A percentile compares a stretch with the other conserved stretches of the same genome.
These are phyloP conservation scores for Euphrasia arctica DNA, from an alignment of 305 asterid genomes.

Conservation along the genomic window DNA sequence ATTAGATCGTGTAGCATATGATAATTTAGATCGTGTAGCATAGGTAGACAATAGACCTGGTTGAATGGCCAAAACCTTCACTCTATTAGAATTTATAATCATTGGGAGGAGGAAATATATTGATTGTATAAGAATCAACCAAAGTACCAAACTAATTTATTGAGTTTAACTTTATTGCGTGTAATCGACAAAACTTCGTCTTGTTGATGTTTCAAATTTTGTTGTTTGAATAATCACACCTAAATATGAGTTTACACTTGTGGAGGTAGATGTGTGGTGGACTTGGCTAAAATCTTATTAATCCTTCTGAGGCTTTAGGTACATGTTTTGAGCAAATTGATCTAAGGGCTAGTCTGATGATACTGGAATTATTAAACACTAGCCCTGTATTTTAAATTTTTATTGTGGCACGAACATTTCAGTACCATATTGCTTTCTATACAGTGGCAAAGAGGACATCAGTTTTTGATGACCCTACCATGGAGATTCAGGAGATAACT, in stretches of 20 bases:
- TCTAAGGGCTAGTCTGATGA: too few species aligned
- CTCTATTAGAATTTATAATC: too few species aligned
- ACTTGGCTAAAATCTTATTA: too few species aligned
- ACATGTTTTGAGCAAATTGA: too few species aligned
- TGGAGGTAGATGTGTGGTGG: too few species aligned
- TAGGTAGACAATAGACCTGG: too few species aligned
- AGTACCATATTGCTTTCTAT: conserved; percentile 17
- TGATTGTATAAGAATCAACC: conserved; percentile 2
- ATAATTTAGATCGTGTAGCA: neutral
- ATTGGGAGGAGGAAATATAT: conserved; percentile 9
- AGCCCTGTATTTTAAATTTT: neutral
- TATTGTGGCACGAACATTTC: conserved; percentile 18
- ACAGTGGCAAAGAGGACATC: conserved; percentile 90
- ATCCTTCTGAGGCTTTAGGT: too few species aligned
- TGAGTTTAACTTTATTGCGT: conserved; percentile 13
- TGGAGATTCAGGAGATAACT: conserved; percentile 86
- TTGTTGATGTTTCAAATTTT: conserved; percentile 8
- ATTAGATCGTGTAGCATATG: neutral
- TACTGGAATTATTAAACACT: too few species aligned
- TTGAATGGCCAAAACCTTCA: too few species aligned
- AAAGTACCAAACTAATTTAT: conserved; percentile 9
- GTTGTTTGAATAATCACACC: conserved; percentile 2
- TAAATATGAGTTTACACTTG: neutral
- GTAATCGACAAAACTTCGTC: neutral
- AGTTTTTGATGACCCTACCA: conserved; percentile 77